Conservation (phyloP, 805 yeast genomes). For the Teunomyces gatunensis region DNA sequence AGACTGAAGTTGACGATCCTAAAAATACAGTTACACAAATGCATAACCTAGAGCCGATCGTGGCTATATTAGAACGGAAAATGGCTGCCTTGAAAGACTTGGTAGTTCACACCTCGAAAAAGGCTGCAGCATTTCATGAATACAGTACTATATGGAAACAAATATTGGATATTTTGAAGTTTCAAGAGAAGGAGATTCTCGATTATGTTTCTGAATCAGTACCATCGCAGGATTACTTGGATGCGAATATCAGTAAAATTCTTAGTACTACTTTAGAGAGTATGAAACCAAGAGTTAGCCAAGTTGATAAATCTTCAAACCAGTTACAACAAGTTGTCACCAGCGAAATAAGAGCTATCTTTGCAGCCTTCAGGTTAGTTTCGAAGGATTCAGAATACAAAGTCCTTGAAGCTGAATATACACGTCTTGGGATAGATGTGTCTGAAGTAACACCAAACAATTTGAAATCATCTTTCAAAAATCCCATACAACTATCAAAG, state of each 20-base stretch:
- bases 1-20: not conserved
- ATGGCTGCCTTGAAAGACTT: conserved; percentile 26
- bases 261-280: not conserved
- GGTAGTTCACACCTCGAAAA: conserved; percentile 20
- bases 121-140: conserved; percentile 28
- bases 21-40: conserved; percentile 33
- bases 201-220: conserved; percentile 9
- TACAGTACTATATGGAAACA: conserved; percentile 29
- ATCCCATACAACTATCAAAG: not conserved
- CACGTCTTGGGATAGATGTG: not conserved
- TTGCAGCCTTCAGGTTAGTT: conserved; percentile 7
- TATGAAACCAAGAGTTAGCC: not conserved
- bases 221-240: conserved; percentile 4
- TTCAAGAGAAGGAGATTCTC: conserved; percentile 26
- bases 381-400: not conserved
- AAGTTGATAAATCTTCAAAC: conserved; percentile 1
- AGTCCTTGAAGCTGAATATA: not conserved
- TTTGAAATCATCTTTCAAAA: not conserved
- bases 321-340: conserved; percentile 12
- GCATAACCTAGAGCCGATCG: conserved; percentile 33
- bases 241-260: not conserved
- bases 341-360: conserved; percentile 23
- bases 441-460: not conserved
- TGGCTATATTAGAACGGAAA: conserved; percentile 26
- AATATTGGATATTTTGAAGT: conserved; percentile 15